Conservation (phyloP, 2,329 filamentous ascomycete species). For the Arachnomyces sp. region DNA sequence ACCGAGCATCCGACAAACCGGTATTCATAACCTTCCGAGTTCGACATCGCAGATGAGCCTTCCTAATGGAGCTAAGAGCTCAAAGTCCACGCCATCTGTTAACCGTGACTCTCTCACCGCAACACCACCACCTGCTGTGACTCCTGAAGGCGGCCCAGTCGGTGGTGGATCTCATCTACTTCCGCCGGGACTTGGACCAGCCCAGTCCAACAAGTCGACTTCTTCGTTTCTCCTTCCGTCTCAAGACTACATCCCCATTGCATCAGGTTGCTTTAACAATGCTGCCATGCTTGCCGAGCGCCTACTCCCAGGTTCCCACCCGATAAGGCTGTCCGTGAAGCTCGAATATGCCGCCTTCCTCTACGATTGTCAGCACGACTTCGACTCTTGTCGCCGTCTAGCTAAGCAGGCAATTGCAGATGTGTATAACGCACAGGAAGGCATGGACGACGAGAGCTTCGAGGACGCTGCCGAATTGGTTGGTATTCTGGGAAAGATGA, state of each 20-base stretch:
- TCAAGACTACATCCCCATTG: conserved; percentile 73
- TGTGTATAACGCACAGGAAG: conserved; percentile 83
- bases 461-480: conserved; percentile 84
- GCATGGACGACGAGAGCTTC: conserved; percentile 93
- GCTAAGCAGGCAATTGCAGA: conserved; percentile 79
- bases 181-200: conserved; percentile 31
- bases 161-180: conserved; percentile 40
- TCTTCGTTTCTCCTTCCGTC: conserved; percentile 73
- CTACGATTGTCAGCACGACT: conserved; percentile 84
- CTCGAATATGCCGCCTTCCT: conserved; percentile 89
- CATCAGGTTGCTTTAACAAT: conserved; percentile 70
- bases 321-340: conserved; percentile 78
- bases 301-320: conserved; percentile 78
- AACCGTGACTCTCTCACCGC: conserved; percentile 34
- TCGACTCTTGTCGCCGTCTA: conserved; percentile 63
- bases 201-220: conserved; percentile 29
- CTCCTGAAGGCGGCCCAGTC: conserved; percentile 52
- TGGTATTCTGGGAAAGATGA: conserved; percentile 76
- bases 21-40: conserved; percentile 35
- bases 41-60: conserved; percentile 17
- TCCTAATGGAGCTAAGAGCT: conserved; percentile 14
- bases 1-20: conserved; percentile 61
- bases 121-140: conserved; percentile 38
- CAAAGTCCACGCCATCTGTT: conserved; percentile 9
- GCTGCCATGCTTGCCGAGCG: conserved; percentile 65